phyloP scores from a whole-genome alignment of 1,284 basidiomycete genomes.

The Volvariella surrecta region DNA sequence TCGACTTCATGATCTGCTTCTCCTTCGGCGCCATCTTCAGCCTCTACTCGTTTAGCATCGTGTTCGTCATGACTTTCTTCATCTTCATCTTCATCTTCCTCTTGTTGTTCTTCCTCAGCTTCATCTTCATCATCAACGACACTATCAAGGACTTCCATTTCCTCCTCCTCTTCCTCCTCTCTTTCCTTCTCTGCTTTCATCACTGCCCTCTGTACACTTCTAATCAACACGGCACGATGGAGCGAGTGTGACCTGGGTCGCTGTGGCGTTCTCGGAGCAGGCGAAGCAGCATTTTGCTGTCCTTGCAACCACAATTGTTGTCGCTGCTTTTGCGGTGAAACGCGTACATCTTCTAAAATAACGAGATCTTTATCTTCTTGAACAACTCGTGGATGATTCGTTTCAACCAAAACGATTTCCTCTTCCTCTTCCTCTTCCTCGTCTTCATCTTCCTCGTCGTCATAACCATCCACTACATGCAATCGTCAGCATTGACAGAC shows the following conservation, averaged over 20 bases:
- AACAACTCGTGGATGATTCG: slow-evolving; percentile 56
- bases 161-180: slow-evolving; percentile 29
- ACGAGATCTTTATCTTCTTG: slow-evolving; percentile 64
- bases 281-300: background rate
- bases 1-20: slow-evolving; percentile 6
- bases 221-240: slow-evolving; percentile 61
- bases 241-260: slow-evolving; percentile 33
- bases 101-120: slow-evolving; percentile 15
- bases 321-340: slow-evolving; percentile 18
- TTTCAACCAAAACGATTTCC: slow-evolving; percentile 55
- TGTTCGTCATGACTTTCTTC: slow-evolving; percentile 18
- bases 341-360: slow-evolving; percentile 56
- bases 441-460: slow-evolving; percentile 19
- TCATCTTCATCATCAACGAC: slow-evolving; percentile 25
- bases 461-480: background rate
- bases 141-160: slow-evolving; percentile 28
- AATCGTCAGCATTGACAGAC: too few relatives aligned
- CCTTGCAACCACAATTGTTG: slow-evolving; percentile 9
- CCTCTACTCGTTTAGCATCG: background rate
- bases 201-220: slow-evolving; percentile 54
- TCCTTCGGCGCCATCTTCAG: too few relatives aligned
- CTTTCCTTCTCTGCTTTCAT: slow-evolving; percentile 32
- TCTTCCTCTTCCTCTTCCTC: slow-evolving; percentile 30
- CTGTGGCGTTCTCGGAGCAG: slow-evolving; percentile 33
- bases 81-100: slow-evolving; percentile 18